A percentile compares a stretch with the other conserved stretches of the same genome.
Evolutionary conservation across 1,284 basidiomycete genomes (phyloP).

Genomic region (Moesziomyces sp.): DNA sequence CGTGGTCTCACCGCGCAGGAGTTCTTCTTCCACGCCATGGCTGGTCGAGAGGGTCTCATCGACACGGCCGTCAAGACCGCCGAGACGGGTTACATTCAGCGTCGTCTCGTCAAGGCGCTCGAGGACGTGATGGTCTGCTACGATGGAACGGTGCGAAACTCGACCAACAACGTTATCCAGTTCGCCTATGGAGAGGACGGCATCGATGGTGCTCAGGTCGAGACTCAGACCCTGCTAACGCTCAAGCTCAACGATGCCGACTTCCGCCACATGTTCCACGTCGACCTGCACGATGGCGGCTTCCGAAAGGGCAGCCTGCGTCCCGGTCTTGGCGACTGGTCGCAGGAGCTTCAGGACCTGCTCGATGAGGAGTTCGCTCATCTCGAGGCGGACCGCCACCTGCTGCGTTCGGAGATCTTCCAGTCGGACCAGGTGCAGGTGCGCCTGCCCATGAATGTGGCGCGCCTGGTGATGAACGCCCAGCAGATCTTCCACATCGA

Average conservation of each 20-base stretch:
- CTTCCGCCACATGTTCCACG: conserved; percentile 89
- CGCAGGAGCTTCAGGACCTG: conserved; percentile 83
- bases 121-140: conserved; percentile 98
- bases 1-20: conserved; percentile 97
- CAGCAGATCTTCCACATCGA: conserved; percentile 98
- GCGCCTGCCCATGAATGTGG: conserved; percentile 76
- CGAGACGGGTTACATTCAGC: conserved; percentile 98
- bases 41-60: conserved; percentile 97
- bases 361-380: conserved; percentile 89
- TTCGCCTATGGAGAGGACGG: conserved; percentile 99
- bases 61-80: conserved; percentile 99
- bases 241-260: conserved; percentile 83
- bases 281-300: conserved; percentile 78
- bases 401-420: conserved; percentile 86
- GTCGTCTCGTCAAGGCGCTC: conserved; percentile 95
- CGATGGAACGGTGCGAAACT: conserved; percentile 97
- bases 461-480: conserved; percentile 94
- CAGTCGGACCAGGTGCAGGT: conserved; percentile 76
- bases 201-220: conserved; percentile 97
- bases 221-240: conserved; percentile 91
- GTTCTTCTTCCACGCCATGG: conserved; percentile 99
- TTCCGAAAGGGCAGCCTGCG: conserved; percentile 78
- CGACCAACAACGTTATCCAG: conserved; percentile 79
- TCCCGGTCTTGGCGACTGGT: conserved; percentile 92
- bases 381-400: conserved; percentile 79